Evolutionary conservation across 257 asterid species (phyloP).

Genomic region (Primulina tabacum): DNA sequence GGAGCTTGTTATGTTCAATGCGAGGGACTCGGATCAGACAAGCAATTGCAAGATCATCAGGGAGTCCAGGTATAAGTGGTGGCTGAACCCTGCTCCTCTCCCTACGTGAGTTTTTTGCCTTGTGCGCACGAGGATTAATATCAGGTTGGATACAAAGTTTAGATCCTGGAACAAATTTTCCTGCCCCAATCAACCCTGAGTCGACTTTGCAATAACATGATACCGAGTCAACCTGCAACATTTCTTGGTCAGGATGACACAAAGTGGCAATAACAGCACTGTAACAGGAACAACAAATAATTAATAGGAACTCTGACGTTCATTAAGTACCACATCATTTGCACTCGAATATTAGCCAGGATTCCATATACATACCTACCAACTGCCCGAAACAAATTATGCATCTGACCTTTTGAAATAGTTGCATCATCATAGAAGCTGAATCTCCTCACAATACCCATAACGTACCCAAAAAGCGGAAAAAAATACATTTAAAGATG

Average conservation of each 20-base stretch:
- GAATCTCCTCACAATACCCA: neutral
- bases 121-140: conserved; percentile 55
- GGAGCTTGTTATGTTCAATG: conserved; percentile 51
- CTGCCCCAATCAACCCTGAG: conserved; percentile 54
- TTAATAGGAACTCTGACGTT: conserved; percentile 2
- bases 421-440: too few species aligned
- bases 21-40: conserved; percentile 66
- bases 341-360: neutral
- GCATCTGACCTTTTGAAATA: neutral
- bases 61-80: conserved; percentile 62
- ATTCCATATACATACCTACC: neutral
- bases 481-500: neutral
- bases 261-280: neutral
- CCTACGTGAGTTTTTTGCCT: conserved; percentile 42
- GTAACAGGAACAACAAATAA: neutral
- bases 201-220: conserved; percentile 69
- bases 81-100: conserved; percentile 58
- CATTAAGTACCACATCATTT: neutral
- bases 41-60: conserved; percentile 65
- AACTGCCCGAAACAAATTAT: neutral
- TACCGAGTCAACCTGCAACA: conserved; percentile 59
- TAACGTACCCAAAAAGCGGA: neutral
- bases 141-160: conserved; percentile 63
- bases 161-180: conserved; percentile 59
- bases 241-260: conserved; percentile 2